Conservation (phyloP, 2,329 filamentous ascomycete species). For the Ustulina deusta region DNA sequence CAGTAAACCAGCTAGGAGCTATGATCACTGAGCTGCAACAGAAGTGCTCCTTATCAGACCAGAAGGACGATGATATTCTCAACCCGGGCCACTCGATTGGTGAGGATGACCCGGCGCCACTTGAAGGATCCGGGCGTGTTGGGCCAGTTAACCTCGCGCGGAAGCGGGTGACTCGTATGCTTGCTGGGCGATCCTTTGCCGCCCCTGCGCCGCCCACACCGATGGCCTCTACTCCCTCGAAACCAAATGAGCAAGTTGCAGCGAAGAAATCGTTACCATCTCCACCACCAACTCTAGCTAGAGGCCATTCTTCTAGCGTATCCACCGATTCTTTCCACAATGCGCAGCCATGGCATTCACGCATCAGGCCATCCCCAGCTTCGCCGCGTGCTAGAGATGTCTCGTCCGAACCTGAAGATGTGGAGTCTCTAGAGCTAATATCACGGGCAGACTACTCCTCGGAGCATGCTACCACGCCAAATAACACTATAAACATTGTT, state of each 20-base stretch:
- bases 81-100: no score
- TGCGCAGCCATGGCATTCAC: constrained; percentile 64
- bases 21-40: background rate
- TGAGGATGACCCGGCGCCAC: constrained; percentile 43
- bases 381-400: constrained; percentile 56
- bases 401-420: constrained; percentile 57
- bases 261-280: constrained; percentile 39
- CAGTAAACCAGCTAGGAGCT: background rate
- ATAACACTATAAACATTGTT: constrained; percentile 45
- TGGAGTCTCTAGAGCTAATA: constrained; percentile 52
- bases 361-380: constrained; percentile 57
- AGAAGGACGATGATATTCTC: constrained; percentile 2
- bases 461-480: constrained; percentile 52
- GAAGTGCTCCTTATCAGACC: background rate
- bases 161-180: constrained; percentile 48
- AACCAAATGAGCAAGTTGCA: constrained; percentile 37
- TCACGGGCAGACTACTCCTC: constrained; percentile 51
- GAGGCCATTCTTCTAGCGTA: constrained; percentile 58
- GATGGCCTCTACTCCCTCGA: constrained; percentile 57
- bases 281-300: constrained; percentile 42
- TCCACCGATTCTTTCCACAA: constrained; percentile 68
- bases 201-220: constrained; percentile 58
- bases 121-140: constrained; percentile 48
- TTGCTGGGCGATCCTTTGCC: constrained; percentile 53
- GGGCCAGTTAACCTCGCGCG: constrained; percentile 47